Evolutionary conservation across 139 green algal genomes (phyloP).

Genomic region (Chlorella sp.): DNA sequence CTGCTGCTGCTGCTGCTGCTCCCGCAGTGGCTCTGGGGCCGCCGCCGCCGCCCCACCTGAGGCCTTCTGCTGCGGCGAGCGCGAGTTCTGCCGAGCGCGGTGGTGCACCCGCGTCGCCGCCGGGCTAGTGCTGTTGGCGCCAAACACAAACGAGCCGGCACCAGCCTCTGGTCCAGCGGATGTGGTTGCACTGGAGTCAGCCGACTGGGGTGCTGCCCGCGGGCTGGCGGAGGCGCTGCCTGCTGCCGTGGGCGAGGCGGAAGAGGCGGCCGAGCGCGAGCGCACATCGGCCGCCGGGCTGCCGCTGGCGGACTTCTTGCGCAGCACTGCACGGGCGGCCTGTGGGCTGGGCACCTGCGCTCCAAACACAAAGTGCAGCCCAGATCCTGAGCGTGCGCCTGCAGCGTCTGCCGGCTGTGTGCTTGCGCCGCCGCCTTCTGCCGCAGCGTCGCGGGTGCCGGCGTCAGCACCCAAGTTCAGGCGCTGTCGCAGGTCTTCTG

Average conservation of each 20-base stretch:
- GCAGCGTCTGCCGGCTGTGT: neutral
- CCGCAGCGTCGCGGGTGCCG: neutral
- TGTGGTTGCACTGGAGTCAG: neutral
- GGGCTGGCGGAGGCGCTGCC: neutral
- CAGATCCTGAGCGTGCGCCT: neutral
- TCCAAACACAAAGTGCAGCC: slow-evolving; percentile 26
- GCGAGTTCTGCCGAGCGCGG: neutral
- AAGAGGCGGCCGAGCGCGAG: neutral
- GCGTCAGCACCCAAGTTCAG: neutral
- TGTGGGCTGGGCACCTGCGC: neutral
- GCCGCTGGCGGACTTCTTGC: neutral
- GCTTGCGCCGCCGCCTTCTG: neutral
- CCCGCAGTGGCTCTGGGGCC: slow-evolving; percentile 9
- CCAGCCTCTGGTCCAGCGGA: neutral
- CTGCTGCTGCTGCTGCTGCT: slow-evolving; percentile 15
- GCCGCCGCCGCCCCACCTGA: neutral
- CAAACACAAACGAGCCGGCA: slow-evolving; percentile 4
- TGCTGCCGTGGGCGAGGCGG: neutral
- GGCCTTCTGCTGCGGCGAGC: neutral
- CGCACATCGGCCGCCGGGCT: neutral
- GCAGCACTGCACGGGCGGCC: neutral
- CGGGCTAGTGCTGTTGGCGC: neutral
- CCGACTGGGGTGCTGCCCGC: neutral
- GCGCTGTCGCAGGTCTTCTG: slow-evolving; percentile 5
- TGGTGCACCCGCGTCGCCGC: neutral